Base-by-base conservation (phyloP, 768 basidiomycete species). In the Boletus rufocinnamomeus region DNA sequence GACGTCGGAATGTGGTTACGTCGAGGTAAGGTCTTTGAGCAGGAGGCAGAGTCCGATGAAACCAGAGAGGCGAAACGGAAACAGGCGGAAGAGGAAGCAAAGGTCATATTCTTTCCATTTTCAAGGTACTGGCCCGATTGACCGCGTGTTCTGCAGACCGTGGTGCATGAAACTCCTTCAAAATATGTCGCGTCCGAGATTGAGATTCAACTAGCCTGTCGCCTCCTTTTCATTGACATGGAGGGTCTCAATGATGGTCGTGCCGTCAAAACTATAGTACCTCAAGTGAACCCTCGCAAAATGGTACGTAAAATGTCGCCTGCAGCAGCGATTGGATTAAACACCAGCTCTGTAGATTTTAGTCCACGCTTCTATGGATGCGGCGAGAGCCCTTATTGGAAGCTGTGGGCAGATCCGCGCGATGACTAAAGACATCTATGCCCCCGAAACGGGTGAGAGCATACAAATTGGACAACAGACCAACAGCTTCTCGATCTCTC, bases 241-340 rank as follows among this genome's bases (percentile, higher is more conserved):
- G 97, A 98, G 68, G 97, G 97, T 32, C 76, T 96, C 53, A 95
- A 95, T 66, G 97, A 99, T 66, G 96, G 96, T 2, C 91, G 96
- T 59, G 95, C 97, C 1, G 88, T 97, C 59, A 98, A 98, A 74
- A 95, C 91, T 0, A 97, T 99, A 62, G 88, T 98, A 6, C 93
- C 96, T 4, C 93, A 97, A 77, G 86, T 99, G 60, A 95, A 96
- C 67, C 97, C 97, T 32, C 83, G 97, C 21, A 95, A 95, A 79
- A 87, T 98, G 85, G 96, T 95, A 55, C 46, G 79, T 58, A 43
- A 56, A 57, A 30, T 28, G 1, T 25, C 6, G 27, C 28, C 19
- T 21, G n/a, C 16, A 8, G 34, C 5, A 38, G 14, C 28, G 32
- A 23, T 52, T 57, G 30, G 50, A 28, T 32, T 35, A 13, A 30